These are phyloP conservation scores for Diplodia sapinea DNA, from an alignment of 2,329 filamentous ascomycete genomes.

Conservation along the genomic window DNA sequence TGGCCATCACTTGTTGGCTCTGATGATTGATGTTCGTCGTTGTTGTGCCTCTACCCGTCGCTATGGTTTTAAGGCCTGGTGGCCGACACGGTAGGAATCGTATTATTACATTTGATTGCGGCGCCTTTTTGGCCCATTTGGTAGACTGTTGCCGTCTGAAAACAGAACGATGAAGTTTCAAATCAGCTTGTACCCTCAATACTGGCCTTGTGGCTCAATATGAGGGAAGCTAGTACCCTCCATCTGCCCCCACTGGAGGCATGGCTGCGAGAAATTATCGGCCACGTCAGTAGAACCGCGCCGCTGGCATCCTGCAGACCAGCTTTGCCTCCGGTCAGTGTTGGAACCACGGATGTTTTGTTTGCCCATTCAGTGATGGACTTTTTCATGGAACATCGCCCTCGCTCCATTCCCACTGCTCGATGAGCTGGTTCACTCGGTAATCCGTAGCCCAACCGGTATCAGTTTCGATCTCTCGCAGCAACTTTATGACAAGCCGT, in stretches of 20 bases:
- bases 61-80: neutral
- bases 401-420: constrained; percentile 49
- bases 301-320: neutral
- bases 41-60: neutral
- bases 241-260: neutral
- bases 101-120: neutral
- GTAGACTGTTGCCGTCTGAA: neutral
- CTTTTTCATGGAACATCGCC: constrained; percentile 25
- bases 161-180: neutral
- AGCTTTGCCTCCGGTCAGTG: neutral
- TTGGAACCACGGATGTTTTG: neutral
- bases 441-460: constrained; percentile 69
- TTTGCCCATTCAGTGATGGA: neutral
- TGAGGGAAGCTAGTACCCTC: neutral
- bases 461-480: constrained; percentile 66
- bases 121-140: neutral
- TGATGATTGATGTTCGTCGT: neutral
- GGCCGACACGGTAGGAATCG: neutral
- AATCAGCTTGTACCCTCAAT: neutral
- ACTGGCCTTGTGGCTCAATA: neutral
- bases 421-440: constrained; percentile 60
- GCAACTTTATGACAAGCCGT: constrained; percentile 59
- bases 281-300: neutral
- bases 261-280: neutral
- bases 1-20: neutral